Conservation (phyloP, 306 rosid species). For the Begonia masoniana region DNA sequence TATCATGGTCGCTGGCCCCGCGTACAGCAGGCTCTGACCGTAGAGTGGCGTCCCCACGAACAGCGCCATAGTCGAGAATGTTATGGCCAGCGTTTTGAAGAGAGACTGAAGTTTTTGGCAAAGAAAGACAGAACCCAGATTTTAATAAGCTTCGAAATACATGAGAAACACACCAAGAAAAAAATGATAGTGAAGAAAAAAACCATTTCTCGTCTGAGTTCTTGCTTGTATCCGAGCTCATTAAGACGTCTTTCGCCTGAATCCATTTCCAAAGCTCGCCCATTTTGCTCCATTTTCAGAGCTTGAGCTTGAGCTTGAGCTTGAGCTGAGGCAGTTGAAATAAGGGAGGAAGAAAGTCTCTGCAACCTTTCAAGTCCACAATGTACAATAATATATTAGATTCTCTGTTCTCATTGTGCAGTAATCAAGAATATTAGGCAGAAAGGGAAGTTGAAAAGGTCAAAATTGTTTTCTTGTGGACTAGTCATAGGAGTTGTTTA, state of each 20-base stretch:
- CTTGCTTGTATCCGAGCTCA: slow-evolving; percentile 45
- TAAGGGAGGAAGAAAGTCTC: too few species aligned
- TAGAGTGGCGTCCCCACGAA: slow-evolving; percentile 22
- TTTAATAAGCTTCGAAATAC: neutral
- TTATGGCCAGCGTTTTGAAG: slow-evolving; percentile 22
- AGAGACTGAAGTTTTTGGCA: slow-evolving; percentile 5
- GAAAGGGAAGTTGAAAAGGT: too few species aligned
- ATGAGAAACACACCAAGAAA: neutral
- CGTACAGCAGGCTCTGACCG: slow-evolving; percentile 18
- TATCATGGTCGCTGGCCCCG: slow-evolving; percentile 22
- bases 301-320: neutral
- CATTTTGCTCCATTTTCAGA: neutral
- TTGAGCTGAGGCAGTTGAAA: neutral
- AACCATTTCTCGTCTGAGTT: slow-evolving; percentile 36
- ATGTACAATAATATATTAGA: slow-evolving; percentile 36
- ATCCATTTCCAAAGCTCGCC: slow-evolving; percentile 16
- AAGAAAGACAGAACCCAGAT: neutral
- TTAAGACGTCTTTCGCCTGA: slow-evolving; percentile 36
- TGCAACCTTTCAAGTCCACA: neutral
- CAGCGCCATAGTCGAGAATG: slow-evolving; percentile 22
- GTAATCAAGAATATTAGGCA: too few species aligned
- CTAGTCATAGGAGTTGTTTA: too few species aligned
- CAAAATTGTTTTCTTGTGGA: too few species aligned
- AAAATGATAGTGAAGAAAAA: neutral
- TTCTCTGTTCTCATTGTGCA: neutral